Evolutionary conservation across 192 early-diverging fungal genomes (phyloP).

Genomic region (Linnemannia exigua): DNA sequence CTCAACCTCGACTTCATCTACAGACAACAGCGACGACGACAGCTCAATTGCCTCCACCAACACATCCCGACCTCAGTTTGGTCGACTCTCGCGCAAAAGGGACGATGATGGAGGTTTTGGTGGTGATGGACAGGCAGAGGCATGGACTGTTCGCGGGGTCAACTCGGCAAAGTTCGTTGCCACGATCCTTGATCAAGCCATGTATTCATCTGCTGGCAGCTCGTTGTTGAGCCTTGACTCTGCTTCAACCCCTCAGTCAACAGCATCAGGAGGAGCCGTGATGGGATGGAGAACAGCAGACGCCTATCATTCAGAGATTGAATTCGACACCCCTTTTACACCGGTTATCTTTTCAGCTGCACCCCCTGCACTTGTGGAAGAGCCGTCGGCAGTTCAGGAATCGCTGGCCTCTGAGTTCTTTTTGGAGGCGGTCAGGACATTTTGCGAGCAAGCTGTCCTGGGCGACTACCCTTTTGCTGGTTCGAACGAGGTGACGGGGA

Average conservation of each 20-base stretch:
- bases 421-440: conserved; percentile 53
- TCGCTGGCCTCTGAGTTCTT: conserved; percentile 45
- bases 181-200: conserved; percentile 17
- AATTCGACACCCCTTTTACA: conserved; percentile 52
- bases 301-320: conserved; percentile 31
- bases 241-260: background rate
- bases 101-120: conserved; percentile 2
- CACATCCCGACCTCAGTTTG: background rate
- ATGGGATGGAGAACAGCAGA: conserved; percentile 20
- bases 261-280: background rate
- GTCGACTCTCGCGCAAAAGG: background rate
- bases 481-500: conserved; percentile 58
- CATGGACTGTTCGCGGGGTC: conserved; percentile 29
- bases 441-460: conserved; percentile 65
- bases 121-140: background rate
- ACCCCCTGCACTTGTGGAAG: conserved; percentile 41
- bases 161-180: conserved; percentile 46
- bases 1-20: conserved; percentile 25
- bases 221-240: conserved; percentile 4
- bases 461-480: conserved; percentile 69
- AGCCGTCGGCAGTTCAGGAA: conserved; percentile 26
- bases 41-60: background rate
- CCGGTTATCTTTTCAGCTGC: conserved; percentile 36
- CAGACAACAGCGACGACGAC: conserved; percentile 36
- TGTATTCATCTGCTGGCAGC: background rate